Conservation (phyloP, 257 asterid genomes). For the Plantago elongata region DNA sequence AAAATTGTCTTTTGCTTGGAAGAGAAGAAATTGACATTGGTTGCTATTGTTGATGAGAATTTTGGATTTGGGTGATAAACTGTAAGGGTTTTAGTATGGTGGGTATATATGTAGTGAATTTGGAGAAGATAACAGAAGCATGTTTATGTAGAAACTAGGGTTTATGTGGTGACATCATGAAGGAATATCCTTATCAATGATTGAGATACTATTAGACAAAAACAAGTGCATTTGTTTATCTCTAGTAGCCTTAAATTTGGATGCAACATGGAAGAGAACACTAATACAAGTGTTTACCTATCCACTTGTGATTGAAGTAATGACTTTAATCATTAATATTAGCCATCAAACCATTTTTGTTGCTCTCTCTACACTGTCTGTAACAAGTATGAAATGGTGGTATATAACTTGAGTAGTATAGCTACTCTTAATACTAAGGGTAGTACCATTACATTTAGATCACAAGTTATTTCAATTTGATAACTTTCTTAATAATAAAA, state of each 20-base stretch:
- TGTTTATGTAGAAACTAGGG: constrained; percentile 19
- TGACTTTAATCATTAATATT: too few species aligned
- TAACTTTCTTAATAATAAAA: too few species aligned
- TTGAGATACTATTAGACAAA: constrained; percentile 13
- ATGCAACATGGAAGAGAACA: constrained; percentile 6
- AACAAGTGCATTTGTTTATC: background rate
- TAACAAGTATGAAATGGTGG: too few species aligned
- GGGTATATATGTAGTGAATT: background rate
- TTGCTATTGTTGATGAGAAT: background rate
- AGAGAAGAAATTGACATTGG: constrained; percentile 10
- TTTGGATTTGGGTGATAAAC: background rate
- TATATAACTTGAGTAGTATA: too few species aligned
- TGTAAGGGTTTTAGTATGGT: background rate
- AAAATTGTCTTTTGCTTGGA: background rate
- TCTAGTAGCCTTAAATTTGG: constrained; percentile 12
- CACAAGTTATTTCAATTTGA: too few species aligned
- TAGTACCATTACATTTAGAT: too few species aligned
- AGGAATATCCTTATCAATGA: constrained; percentile 19
- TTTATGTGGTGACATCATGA: constrained; percentile 19
- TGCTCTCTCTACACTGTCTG: too few species aligned
- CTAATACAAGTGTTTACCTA: too few species aligned
- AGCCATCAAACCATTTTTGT: too few species aligned
- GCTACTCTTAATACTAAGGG: too few species aligned
- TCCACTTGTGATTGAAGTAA: constrained; percentile 1
- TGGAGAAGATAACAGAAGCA: background rate